These are phyloP conservation scores for Globisporangium megalacanthum DNA, from an alignment of 352 stramenopile species.

Conservation along the genomic window DNA sequence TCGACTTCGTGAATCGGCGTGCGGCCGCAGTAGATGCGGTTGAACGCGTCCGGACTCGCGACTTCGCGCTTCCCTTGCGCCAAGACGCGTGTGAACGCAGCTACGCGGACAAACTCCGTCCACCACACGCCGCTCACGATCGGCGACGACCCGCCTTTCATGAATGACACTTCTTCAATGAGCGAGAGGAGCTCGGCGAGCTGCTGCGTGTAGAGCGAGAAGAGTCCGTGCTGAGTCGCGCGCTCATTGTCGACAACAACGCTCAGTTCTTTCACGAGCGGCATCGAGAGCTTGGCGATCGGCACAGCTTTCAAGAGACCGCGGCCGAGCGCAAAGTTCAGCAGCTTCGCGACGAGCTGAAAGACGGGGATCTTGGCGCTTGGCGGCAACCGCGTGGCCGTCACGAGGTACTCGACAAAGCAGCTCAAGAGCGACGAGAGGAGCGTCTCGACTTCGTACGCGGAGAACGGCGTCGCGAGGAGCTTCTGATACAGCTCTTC, in stretches of 20 bases:
- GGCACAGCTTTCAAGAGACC: slow-evolving; percentile 48
- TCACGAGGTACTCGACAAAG: slow-evolving; percentile 45
- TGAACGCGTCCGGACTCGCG: slow-evolving; percentile 30
- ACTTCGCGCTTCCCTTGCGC: slow-evolving; percentile 34
- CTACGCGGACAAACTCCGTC: slow-evolving; percentile 54
- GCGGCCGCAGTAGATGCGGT: slow-evolving; percentile 48
- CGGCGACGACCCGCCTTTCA: slow-evolving; percentile 44
- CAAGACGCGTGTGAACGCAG: slow-evolving; percentile 50
- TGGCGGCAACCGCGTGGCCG: slow-evolving; percentile 26
- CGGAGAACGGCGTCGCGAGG: slow-evolving; percentile 36
- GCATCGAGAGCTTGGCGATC: slow-evolving; percentile 44
- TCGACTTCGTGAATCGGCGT: slow-evolving; percentile 57
- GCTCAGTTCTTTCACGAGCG: slow-evolving; percentile 42
- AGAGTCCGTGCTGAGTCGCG: slow-evolving; percentile 53
- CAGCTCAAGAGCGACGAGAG: slow-evolving; percentile 40
- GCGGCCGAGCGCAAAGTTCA: slow-evolving; percentile 59
- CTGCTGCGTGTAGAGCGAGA: slow-evolving; percentile 63
- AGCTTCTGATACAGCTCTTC: slow-evolving; percentile 66
- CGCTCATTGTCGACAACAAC: slow-evolving; percentile 62
- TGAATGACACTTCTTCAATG: slow-evolving; percentile 49
- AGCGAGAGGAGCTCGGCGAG: slow-evolving; percentile 54
- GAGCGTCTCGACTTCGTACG: slow-evolving; percentile 60
- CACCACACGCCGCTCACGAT: slow-evolving; percentile 45
- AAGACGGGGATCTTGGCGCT: slow-evolving; percentile 47
- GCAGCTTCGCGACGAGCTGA: slow-evolving; percentile 49